Conservation (phyloP, 805 yeast species). For the Ogataea parapolymorpha region DNA sequence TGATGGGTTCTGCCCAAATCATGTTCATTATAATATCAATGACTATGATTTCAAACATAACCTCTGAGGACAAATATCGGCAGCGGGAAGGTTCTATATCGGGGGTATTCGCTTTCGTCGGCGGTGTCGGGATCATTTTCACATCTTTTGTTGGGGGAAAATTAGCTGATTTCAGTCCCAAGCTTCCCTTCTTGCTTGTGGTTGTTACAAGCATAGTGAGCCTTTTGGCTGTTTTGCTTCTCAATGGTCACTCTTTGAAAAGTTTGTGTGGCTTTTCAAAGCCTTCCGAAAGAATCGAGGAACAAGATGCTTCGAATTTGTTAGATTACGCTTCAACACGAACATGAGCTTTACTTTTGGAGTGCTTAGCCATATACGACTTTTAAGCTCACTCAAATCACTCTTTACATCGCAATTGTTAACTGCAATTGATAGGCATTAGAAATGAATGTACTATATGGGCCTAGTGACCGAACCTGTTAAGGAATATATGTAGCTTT, state of each 20-base stretch:
- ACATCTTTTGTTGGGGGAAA: conserved; percentile 61
- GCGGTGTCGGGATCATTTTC: conserved; percentile 63
- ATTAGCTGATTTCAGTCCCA: conserved; percentile 53
- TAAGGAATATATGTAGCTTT: too few relatives aligned
- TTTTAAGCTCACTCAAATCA: too few relatives aligned
- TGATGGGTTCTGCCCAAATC: conserved; percentile 60
- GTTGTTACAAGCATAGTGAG: conserved; percentile 38
- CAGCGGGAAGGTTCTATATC: conserved; percentile 59
- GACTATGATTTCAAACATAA: conserved; percentile 43
- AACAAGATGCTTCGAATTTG: too few relatives aligned
- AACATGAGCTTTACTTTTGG: too few relatives aligned
- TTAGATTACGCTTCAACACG: too few relatives aligned
- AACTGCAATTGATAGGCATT: too few relatives aligned
- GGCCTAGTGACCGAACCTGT: too few relatives aligned
- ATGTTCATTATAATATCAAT: conserved; percentile 61
- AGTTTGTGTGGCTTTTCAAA: background rate
- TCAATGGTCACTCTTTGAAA: background rate
- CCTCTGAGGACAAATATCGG: conserved; percentile 42
- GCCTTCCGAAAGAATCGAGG: background rate
- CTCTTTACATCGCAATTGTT: too few relatives aligned
- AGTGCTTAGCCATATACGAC: too few relatives aligned
- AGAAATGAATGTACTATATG: too few relatives aligned
- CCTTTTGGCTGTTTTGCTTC: conserved; percentile 21
- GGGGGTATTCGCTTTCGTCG: conserved; percentile 66
- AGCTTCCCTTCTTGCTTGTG: conserved; percentile 57